These are phyloP conservation scores for Aspergillus haitiensis DNA, from an alignment of 495 filamentous ascomycete species.

Conservation along the genomic window DNA sequence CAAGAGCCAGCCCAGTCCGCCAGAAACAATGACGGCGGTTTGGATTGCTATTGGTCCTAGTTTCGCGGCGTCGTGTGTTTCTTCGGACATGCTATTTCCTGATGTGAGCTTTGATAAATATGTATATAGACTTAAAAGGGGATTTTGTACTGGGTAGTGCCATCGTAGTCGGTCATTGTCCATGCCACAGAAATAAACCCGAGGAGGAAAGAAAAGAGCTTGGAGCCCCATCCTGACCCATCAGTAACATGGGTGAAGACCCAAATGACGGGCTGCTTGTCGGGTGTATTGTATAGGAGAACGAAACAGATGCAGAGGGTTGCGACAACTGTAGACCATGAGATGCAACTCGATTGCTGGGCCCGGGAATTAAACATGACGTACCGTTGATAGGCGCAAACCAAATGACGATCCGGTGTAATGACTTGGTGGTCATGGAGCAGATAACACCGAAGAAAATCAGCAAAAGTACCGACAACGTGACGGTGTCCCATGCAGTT, in stretches of 20 bases:
- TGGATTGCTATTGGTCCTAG: slow-evolving; percentile 65
- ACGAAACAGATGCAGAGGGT: slow-evolving; percentile 63
- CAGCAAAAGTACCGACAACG: slow-evolving; percentile 59
- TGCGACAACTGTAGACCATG: slow-evolving; percentile 44
- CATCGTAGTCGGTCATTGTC: slow-evolving; percentile 78
- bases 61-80: slow-evolving; percentile 69
- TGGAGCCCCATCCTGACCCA: slow-evolving; percentile 66
- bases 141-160: slow-evolving; percentile 59
- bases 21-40: slow-evolving; percentile 64
- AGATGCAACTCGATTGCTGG: slow-evolving; percentile 1
- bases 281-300: slow-evolving; percentile 60
- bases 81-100: slow-evolving; percentile 62
- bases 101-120: neutral
- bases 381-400: slow-evolving; percentile 72
- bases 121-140: neutral
- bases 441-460: slow-evolving; percentile 61
- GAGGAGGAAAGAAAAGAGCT: slow-evolving; percentile 63
- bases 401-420: slow-evolving; percentile 66
- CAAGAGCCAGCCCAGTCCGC: slow-evolving; percentile 62
- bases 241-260: slow-evolving; percentile 68
- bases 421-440: slow-evolving; percentile 62
- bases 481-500: slow-evolving; percentile 61
- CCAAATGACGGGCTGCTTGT: slow-evolving; percentile 63
- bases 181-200: slow-evolving; percentile 72
- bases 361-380: slow-evolving; percentile 7